Base-by-base conservation (phyloP, 202 grass and related monocot species). In the Zoysia matrella region DNA sequence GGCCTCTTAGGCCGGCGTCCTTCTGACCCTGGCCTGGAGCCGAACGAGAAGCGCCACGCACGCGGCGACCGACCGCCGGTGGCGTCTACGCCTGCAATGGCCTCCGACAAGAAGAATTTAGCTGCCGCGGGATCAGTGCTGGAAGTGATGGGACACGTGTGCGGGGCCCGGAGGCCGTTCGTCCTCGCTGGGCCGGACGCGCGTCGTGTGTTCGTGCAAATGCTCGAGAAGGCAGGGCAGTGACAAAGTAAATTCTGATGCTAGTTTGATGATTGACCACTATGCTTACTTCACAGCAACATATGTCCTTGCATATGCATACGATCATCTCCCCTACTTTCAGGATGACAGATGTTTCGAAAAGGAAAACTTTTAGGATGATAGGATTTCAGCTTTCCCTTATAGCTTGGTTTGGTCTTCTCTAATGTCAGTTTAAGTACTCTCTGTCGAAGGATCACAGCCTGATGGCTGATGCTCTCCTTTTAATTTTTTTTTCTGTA, bases 171-270 rank as follows among this genome's bases (percentile, higher is more conserved):
- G 7, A 15, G 9, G 61, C 3, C 3, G 22, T 5, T 4, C 60
- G 16, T 11, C 40, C n/a, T 82, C 40, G 14, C 30, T 11, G 47
- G 3, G 41, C 3, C 70, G 0, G 41, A 56, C 7, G 71, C 84
- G 3, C 70, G 30, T n/a, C 62, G 67, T 43, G 53, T 80, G 77
- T 69, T 86, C 53, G 84, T n/a, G 61, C 30, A 68, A 68, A 86
- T 80, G 77, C 76, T 68, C 39, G 36, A 46, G 15, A 49, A 74
- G 45, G 52, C 2, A 0, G 8, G 51, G 44, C 16, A 1, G 14
- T 10, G 11, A 4, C 10, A 54, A 8, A 43, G 36, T 43, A 73
- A 55, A 43, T 8, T 55, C 13, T 3, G 36, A 43, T 55, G 30
- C 30, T 11, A 36, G 13, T 7, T 39, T 40, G 60, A 11, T 4